A percentile compares a stretch with the other conserved stretches of the same genome.
These are phyloP conservation scores for Saccharomyces hybrid DNA, from an alignment of 1,139 yeast genomes.

Conservation along the genomic window DNA sequence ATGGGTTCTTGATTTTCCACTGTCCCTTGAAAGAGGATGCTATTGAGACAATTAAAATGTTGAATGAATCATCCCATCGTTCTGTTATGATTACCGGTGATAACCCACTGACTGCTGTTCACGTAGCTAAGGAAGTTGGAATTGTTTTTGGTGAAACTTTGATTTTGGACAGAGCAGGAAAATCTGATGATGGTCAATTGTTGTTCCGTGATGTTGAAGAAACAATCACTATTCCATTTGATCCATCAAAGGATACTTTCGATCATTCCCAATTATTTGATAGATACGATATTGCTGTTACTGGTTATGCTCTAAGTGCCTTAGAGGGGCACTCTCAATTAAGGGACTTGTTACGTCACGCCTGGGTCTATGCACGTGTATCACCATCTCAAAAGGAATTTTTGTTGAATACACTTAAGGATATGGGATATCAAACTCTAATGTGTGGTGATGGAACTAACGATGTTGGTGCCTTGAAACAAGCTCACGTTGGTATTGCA, in stretches of 20 bases:
- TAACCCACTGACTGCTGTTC: constrained; percentile 96
- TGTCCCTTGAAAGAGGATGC: constrained; percentile 96
- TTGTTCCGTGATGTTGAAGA: constrained; percentile 86
- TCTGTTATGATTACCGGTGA: constrained; percentile 98
- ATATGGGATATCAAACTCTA: constrained; percentile 83
- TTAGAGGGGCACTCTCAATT: constrained; percentile 60
- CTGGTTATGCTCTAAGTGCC: constrained; percentile 81
- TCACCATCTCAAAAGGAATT: constrained; percentile 95
- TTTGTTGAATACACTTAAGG: constrained; percentile 73
- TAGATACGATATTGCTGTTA: constrained; percentile 78
- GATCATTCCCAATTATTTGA: constrained; percentile 49
- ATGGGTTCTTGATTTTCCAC: constrained; percentile 93
- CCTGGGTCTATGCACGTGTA: constrained; percentile 98
- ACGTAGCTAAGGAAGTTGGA: constrained; percentile 89
- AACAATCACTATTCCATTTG: constrained; percentile 61
- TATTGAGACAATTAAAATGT: constrained; percentile 79
- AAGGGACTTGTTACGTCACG: constrained; percentile 65
- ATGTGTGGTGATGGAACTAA: constrained; percentile 99
- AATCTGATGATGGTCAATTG: constrained; percentile 48
- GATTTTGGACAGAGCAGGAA: constrained; percentile 82
- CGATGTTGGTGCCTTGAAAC: constrained; percentile 98
- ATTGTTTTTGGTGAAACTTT: constrained; percentile 78
- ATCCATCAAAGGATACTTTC: constrained; percentile 47
- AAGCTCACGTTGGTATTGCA: constrained; percentile 97
- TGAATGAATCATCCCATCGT: constrained; percentile 92